phyloP scores from a whole-genome alignment of 805 yeast species.

The Yamadazyma scolyti region DNA sequence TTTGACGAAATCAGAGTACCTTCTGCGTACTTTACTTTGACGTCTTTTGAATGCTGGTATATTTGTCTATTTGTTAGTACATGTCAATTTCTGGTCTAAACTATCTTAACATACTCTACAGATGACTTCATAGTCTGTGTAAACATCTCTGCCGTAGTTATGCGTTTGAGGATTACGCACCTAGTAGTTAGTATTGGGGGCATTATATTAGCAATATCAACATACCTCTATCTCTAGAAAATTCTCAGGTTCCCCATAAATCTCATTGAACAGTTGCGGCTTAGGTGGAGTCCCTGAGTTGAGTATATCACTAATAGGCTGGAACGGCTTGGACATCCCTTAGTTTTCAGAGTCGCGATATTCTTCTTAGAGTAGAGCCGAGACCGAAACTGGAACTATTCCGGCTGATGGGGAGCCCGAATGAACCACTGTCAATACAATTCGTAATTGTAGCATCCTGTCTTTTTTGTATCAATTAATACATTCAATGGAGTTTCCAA shows the following conservation, averaged over 20 bases:
- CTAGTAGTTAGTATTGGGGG: slow-evolving; percentile 16
- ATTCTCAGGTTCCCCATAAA: slow-evolving; percentile 93
- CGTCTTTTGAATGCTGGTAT: slow-evolving; percentile 78
- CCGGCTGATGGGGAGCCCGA: no score
- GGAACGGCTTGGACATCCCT: slow-evolving; percentile 31
- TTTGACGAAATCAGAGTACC: slow-evolving; percentile 86
- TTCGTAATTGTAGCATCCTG: no score
- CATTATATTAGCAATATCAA: not conserved
- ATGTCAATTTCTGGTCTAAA: not conserved
- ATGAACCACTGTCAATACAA: no score
- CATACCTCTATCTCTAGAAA: slow-evolving; percentile 84
- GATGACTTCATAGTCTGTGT: slow-evolving; percentile 86
- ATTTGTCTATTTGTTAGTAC: slow-evolving; percentile 49
- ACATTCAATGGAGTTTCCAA: not conserved
- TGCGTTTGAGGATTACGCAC: slow-evolving; percentile 71
- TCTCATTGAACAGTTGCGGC: slow-evolving; percentile 68
- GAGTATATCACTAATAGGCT: slow-evolving; percentile 41
- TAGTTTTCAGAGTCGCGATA: not conserved
- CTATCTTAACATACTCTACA: slow-evolving; percentile 44
- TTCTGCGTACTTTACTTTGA: slow-evolving; percentile 66
- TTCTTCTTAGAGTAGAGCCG: no score
- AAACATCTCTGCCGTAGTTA: slow-evolving; percentile 60
- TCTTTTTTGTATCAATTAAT: not conserved
- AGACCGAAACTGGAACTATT: no score
- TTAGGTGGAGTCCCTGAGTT: slow-evolving; percentile 22